Base-by-base conservation (phyloP, 495 filamentous ascomycete genomes). In the Bryoglossum gracile region DNA sequence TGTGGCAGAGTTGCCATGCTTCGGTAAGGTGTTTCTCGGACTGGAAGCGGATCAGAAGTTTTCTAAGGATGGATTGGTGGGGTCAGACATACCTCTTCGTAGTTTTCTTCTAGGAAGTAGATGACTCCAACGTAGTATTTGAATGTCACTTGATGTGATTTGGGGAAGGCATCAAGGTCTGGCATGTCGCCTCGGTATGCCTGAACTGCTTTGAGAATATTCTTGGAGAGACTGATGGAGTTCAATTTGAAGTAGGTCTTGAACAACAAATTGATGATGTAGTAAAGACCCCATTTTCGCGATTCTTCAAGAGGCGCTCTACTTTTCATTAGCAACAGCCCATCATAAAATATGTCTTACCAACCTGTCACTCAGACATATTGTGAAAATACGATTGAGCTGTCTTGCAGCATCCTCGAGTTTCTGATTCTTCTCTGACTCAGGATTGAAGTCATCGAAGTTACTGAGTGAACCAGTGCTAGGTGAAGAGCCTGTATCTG, bases 241-340 rank as follows among this genome's bases (percentile, higher is more conserved):
- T 92, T 94, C 43, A 98, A 72, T 70, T 87, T 94, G 77, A 97
- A 98, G 62, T 97, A 95, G 4, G 89, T 96, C 66, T 96, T 97
- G 77, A 98, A 97, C 8, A 95, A 69, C 1, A 97, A 76, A 57
- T 94, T 96, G 50, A 86, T 86, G 32, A 83, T 88, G 63, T 90
- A 84, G 68, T 97, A 98, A 34, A 91, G 80, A 0, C 87, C 94
- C 94, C 94, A 97, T 75, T 97, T 98, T 5, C 94, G 78, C 0
- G 91, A 95, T 36, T 92, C 84, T 60, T 91, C 84, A 19, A 95
- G 68, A 5, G 87, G 78, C 14, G 88, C 84, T 50, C 91, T 96
- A 48, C 43, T 35, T 25, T 22, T 21, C n/a, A n/a, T n/a, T n/a
- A n/a, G n/a, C n/a, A n/a, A n/a, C 30, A 14, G 23, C 0, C 9